Evolutionary conservation across 208 protist genomes (phyloP), one percentile per base, ranked within the genome.

Genomic region (Phytomonas francai): DNA sequence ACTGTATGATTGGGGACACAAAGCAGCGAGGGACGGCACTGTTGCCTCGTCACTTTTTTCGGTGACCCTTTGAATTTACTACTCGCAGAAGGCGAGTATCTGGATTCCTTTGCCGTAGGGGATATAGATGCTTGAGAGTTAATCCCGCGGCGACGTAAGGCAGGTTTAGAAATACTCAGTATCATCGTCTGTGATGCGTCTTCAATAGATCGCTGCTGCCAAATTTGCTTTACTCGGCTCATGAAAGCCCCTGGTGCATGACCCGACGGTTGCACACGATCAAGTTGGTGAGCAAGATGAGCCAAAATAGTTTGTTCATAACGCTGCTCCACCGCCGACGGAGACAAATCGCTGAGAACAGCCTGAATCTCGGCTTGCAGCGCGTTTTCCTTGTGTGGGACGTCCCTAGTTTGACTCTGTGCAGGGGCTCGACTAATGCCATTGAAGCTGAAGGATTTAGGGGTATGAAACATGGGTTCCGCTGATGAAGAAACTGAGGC

Each of bases 231-330:
- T 27, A 76, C 64, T 8, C 51, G 30, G 28, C 33, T 28, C 27
- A 29, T 66, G 45, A 72, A 76, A 34, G 62, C 39, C 33, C 67
- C 67, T 33, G 71, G 33, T 19, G 29, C 59, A 58, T 71, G 63
- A 27, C 74, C 74, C 1, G 22, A 34, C 5, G 74, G 78, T 58
- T 68, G 72, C 56, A 73, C 34, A 27, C 66, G 61, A 58, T 89
- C 84, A n/a, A 89, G 63, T 45, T 67, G 70, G 9, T 49, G 57
- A 4, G 84, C 81, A 31, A 83, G 60, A 65, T 87, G 78, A 2
- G 72, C 72, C 64, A 89, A 71, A 78, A 89, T 89, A 54, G 87
- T 79, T 76, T 89, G 81, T 34, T 89, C 84, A 25, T 70, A 69
- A 27, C 80, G 78, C 77, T 81, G 59, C 66, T 75, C 68, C 58